Base-by-base conservation (phyloP, 225 moss, liverwort and hornwort species). In the Rhytidiadelphus loreus region DNA sequence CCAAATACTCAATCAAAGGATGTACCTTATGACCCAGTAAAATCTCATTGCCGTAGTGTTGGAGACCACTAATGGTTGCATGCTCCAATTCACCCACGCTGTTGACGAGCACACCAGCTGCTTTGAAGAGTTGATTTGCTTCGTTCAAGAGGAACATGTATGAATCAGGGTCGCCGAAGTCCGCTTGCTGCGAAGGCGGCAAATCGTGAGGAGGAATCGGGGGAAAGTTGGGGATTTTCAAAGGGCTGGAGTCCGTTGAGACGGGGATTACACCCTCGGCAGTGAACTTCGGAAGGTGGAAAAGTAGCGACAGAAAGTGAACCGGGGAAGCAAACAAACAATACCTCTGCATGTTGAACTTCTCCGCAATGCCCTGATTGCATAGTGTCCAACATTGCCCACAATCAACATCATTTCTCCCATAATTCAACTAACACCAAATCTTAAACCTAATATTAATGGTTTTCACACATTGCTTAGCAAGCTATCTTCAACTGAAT, bases 81-180 rank as follows among this genome's bases (percentile, higher is more conserved):
- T 52, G 56, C 87, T 94, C 93, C 68, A 94, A 28, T 69, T 94
- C 94, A 25, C 16, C 32, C 59, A 93, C 93, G 46, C 89, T 94
- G 77, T 94, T 94, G 55, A 94, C 92, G 22, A 94, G 89, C 86
- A 94, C 79, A 12, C 92, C 92, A 23, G 92, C 92, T 56, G 90
- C 88, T 86, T 83, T 92, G 75, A 32, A 66, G 50, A 93, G 60
- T 48, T 84, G 73, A 4, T 87, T 17, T 3, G 87, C 80, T 87
- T 91, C 90, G 69, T 94, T 86, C n/a, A 89, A 53, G 57, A 93
- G 91, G 85, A 92, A 90, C 11, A 61, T 50, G 21, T 93, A 52
- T 22, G 92, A 62, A 21, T 74, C 58, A 11, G 89, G 87, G 1
- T 3, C 1, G 46, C 69, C 88, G 13, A 3, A n/a, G 66, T 85